phyloP scores from a whole-genome alignment of 257 asterid genomes.

The Nemophila menziesii region DNA sequence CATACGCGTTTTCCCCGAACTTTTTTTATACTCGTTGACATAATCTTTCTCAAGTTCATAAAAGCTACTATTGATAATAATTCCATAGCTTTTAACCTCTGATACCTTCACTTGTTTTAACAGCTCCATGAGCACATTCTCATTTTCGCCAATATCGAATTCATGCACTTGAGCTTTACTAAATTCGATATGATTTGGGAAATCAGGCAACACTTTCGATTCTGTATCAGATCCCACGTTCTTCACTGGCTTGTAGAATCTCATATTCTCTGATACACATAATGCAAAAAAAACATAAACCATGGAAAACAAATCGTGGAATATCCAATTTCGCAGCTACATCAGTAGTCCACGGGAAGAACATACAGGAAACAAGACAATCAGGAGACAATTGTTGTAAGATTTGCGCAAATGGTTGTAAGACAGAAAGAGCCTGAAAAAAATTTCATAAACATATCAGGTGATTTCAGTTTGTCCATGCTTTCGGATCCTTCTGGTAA shows the following conservation, averaged over 20 bases:
- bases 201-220: no score
- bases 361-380: slow-evolving; percentile 45
- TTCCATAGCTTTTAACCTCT: slow-evolving; percentile 20
- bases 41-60: slow-evolving; percentile 43
- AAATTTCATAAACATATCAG: slow-evolving; percentile 14
- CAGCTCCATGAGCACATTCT: no score
- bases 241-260: no score
- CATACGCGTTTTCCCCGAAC: slow-evolving; percentile 30
- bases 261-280: no score
- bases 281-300: slow-evolving; percentile 24
- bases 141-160: no score
- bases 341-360: slow-evolving; percentile 45
- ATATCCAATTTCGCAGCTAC: slow-evolving; percentile 41
- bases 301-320: slow-evolving; percentile 46
- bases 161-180: no score
- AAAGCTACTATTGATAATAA: slow-evolving; percentile 29
- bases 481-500: slow-evolving; percentile 26
- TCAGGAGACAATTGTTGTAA: slow-evolving; percentile 23
- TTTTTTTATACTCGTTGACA: slow-evolving; percentile 18
- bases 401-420: slow-evolving; percentile 37
- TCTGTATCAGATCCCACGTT: no score
- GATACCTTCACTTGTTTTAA: slow-evolving; percentile 9
- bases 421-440: slow-evolving; percentile 16
- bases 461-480: slow-evolving; percentile 19
- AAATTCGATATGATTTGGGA: no score